phyloP scores from a whole-genome alignment of 2,329 filamentous ascomycete genomes.

The Alternaria novae-zelandiae region DNA sequence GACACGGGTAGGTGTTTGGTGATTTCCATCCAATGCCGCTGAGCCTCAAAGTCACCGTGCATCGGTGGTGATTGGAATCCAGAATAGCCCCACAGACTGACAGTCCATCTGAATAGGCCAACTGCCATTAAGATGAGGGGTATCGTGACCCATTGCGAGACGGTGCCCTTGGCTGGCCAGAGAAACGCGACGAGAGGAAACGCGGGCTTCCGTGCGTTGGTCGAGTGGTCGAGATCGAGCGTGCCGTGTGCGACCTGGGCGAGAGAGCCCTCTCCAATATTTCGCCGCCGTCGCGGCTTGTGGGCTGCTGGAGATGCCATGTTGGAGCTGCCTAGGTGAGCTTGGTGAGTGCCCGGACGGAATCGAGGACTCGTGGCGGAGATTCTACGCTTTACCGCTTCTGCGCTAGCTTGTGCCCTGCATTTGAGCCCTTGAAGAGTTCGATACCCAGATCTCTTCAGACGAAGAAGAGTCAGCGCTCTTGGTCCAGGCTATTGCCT shows the following conservation, averaged over 20 bases:
- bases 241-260: conserved; percentile 53
- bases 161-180: conserved; percentile 83
- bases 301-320: conserved; percentile 46
- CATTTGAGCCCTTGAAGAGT: neutral
- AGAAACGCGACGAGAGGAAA: conserved; percentile 95
- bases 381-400: conserved; percentile 5
- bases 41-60: conserved; percentile 97
- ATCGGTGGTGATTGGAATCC: conserved; percentile 85
- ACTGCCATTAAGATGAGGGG: conserved; percentile 86
- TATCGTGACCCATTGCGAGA: conserved; percentile 90
- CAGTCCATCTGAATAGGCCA: conserved; percentile 93
- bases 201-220: conserved; percentile 64
- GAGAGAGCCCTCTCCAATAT: conserved; percentile 49
- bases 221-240: conserved; percentile 51
- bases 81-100: conserved; percentile 93
- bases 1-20: conserved; percentile 87
- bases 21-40: conserved; percentile 98
- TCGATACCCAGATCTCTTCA: neutral
- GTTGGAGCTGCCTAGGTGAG: conserved; percentile 4
- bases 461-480: neutral
- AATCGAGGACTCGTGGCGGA: conserved; percentile 16
- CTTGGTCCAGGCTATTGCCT: neutral
- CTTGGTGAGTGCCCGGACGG: conserved; percentile 3
- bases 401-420: conserved; percentile 6
- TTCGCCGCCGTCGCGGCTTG: conserved; percentile 54